Base-by-base conservation (phyloP, 257 asterid species). In the Schizonepeta tenuifolia region DNA sequence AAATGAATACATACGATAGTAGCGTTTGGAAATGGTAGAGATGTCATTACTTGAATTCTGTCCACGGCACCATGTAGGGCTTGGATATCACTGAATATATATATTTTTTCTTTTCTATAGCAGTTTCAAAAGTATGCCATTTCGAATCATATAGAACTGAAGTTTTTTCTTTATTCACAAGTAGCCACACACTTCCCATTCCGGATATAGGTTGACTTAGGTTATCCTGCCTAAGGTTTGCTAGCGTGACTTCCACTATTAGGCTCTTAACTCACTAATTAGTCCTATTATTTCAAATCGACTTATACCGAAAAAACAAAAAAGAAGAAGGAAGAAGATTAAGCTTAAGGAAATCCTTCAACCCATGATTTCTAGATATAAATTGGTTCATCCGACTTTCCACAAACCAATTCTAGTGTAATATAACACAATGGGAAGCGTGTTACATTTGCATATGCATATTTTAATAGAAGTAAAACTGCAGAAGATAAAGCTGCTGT, bases 1-100 rank as follows among this genome's bases (percentile, higher is more conserved):
- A 62, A 63, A 62, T 55, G 56, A 72, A 46, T 41, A 3, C 11
- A 53, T n/a, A n/a, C n/a, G n/a, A 24, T 58, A 31, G 20, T 22
- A 24, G 64, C 9, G 21, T 64, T 38, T 8, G 6, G 12, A 17
- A 73, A n/a, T 41, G 26, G 18, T 38, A 18, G 59, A 17, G 28
- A 41, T 59, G 12, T 12, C 36, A 17, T 55, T 50, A 9, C 57
- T 44, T 71, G 49, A 63, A 21, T 70, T 51, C 49, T 24, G n/a
- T n/a, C n/a, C n/a, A n/a, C n/a, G n/a, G n/a, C n/a, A n/a, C n/a
- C n/a, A n/a, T n/a, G n/a, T n/a, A n/a, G n/a, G n/a, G n/a, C n/a
- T n/a, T n/a, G n/a, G n/a, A n/a, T n/a, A n/a, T n/a, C n/a, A n/a
- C n/a, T n/a, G n/a, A n/a, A n/a, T n/a, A n/a, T n/a, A n/a, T n/a